Percentiles rank a stretch among this genome's conserved stretches.
phyloP scores from a whole-genome alignment of 2,329 filamentous ascomycete species.

The Eutypella sp. region DNA sequence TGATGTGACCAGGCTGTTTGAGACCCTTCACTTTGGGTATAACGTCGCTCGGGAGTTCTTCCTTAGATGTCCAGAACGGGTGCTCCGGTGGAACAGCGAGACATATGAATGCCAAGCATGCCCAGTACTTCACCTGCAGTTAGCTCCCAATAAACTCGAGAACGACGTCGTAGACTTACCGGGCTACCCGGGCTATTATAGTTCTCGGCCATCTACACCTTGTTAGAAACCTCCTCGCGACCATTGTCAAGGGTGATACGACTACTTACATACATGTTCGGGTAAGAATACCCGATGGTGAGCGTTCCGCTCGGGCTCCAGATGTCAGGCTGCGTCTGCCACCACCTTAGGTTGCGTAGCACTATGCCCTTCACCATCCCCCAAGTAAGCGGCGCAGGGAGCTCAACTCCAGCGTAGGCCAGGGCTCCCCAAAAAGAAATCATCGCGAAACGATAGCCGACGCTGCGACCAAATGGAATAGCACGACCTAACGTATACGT shows the following conservation, averaged over 20 bases:
- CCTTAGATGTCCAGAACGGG: slow-evolving; percentile 68
- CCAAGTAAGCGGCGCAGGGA: slow-evolving; percentile 69
- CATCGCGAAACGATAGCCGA: slow-evolving; percentile 82
- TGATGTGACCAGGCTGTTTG: slow-evolving; percentile 67
- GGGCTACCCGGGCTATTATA: slow-evolving; percentile 72
- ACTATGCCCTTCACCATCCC: slow-evolving; percentile 74
- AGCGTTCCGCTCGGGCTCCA: slow-evolving; percentile 72
- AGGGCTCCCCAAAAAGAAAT: slow-evolving; percentile 78
- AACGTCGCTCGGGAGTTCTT: slow-evolving; percentile 53
- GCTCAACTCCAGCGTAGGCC: slow-evolving; percentile 69
- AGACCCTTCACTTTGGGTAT: slow-evolving; percentile 58
- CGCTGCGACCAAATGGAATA: slow-evolving; percentile 71
- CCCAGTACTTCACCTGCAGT: slow-evolving; percentile 59
- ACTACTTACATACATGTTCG: slow-evolving; percentile 62
- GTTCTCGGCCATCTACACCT: slow-evolving; percentile 64
- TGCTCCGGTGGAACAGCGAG: slow-evolving; percentile 64
- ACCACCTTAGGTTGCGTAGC: slow-evolving; percentile 71
- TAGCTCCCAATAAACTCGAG: neutral
- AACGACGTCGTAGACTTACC: slow-evolving; percentile 29
- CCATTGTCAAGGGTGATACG: neutral
- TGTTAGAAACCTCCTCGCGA: slow-evolving; percentile 5
- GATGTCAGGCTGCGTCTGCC: slow-evolving; percentile 70
- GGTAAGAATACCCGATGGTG: slow-evolving; percentile 72
- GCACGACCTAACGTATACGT: slow-evolving; percentile 43
- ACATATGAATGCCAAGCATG: slow-evolving; percentile 71